Evolutionary conservation across 2,329 filamentous ascomycete species (phyloP), one percentile per base, ranked within the genome.

Genomic region (Hypocrella siamensis): DNA sequence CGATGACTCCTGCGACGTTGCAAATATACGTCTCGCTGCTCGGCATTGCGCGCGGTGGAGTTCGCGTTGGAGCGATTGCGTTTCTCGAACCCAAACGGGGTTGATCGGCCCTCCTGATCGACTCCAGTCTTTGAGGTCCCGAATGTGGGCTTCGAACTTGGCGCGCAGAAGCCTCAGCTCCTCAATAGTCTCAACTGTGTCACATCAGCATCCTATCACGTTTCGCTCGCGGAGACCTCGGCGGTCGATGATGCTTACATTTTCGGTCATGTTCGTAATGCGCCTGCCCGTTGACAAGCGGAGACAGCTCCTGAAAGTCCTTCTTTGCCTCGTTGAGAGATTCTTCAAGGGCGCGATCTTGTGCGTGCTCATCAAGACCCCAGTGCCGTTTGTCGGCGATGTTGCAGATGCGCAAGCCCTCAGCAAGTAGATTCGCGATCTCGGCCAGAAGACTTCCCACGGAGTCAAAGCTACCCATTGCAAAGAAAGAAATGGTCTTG

Each of bases 301-400:
- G 56, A 16, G 61, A 60, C 36, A 75, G 54, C 43, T 68, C 61
- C 51, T 74, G 69, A 40, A 73, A 75, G 51, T 75, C 69, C 47
- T 60, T 62, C 51, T 65, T 69, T 34, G 70, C 70, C 41, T 71
- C 67, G 45, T 72, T 66, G 31, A 75, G 56, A n/a, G 61, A 56
- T 22, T 59, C 54, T 42, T 71, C 63, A 33, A 75, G 55, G 30
- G 65, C 61, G 35, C 60, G 63, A 35, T 65, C 48, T 53, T 74
- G 70, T 45, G 73, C 68, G 45, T 69, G 63, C 53, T 74, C 69
- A 56, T 72, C 67, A 16, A 58, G 53, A 0, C 62, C 65, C 70
- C 70, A 74, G 38, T 65, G 61, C 28, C 60, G 59, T 51, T 71
- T 72, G 49, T 74, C 69, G 42, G 67, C 61, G 41, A 68, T 60